Conservation (phyloP, 2,329 filamentous ascomycete species). For the Hypoxylon sp. region DNA sequence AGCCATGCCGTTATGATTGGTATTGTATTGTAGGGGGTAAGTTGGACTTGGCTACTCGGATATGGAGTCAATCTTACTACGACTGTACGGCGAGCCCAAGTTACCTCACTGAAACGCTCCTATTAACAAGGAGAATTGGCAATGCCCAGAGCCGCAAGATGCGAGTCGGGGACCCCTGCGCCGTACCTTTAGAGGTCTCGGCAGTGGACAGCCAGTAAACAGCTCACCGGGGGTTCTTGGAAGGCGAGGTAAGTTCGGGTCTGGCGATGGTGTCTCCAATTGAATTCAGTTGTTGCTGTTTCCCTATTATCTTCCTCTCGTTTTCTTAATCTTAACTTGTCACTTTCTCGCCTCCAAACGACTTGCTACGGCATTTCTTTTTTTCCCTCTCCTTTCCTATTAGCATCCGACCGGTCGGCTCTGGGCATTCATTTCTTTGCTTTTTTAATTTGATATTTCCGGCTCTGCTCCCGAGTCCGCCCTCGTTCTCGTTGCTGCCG, state of each 20-base stretch:
- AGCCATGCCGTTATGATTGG: neutral
- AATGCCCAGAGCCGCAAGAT: conserved; percentile 38
- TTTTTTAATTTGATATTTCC: conserved; percentile 18
- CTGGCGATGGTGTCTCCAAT: conserved; percentile 33
- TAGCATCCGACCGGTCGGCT: conserved; percentile 37
- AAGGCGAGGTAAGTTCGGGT: conserved; percentile 1
- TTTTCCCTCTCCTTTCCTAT: conserved; percentile 16
- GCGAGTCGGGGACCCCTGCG: conserved; percentile 30
- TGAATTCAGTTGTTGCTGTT: conserved; percentile 15
- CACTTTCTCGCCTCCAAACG: conserved; percentile 23
- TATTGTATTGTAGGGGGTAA: neutral
- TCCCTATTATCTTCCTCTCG: conserved; percentile 26
- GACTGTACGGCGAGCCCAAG: neutral
- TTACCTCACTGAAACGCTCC: conserved; percentile 31
- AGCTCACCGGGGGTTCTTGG: conserved; percentile 15
- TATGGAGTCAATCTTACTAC: conserved; percentile 5
- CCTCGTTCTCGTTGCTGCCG: conserved; percentile 10
- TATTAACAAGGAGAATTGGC: conserved; percentile 24
- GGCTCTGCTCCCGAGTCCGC: conserved; percentile 11
- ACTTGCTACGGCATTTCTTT: conserved; percentile 18
- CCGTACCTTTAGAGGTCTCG: conserved; percentile 32
- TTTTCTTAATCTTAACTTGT: conserved; percentile 32
- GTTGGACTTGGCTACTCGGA: neutral
- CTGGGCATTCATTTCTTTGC: conserved; percentile 21
- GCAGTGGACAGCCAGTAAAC: conserved; percentile 27